These are phyloP conservation scores for Phytophthora ramorum DNA, from an alignment of 352 stramenopile genomes.

Conservation along the genomic window DNA sequence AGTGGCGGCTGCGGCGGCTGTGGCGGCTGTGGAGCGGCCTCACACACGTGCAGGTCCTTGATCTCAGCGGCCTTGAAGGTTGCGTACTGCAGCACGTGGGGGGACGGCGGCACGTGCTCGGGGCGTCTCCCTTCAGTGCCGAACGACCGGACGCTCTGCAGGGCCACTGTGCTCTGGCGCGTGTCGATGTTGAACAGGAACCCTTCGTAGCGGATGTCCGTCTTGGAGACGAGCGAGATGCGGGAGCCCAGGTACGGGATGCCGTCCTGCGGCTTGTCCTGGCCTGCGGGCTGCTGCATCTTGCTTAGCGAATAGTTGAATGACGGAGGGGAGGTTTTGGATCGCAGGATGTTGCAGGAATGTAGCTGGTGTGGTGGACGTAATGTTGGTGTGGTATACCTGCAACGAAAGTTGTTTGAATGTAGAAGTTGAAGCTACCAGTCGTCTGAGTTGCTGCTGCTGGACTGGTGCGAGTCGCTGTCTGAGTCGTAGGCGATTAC, in stretches of 20 bases:
- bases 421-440: conserved; percentile 26
- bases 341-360: conserved; percentile 2
- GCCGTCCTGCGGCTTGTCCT: conserved; percentile 45
- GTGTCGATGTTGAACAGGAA: conserved; percentile 91
- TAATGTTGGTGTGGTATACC: not conserved
- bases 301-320: not conserved
- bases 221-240: conserved; percentile 89
- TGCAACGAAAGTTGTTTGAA: not conserved
- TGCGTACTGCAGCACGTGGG: conserved; percentile 78
- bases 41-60: conserved; percentile 87
- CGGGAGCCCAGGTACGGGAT: conserved; percentile 87
- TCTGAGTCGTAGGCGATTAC: conserved; percentile 74
- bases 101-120: conserved; percentile 79
- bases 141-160: conserved; percentile 85
- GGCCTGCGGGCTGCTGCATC: conserved; percentile 41
- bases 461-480: conserved; percentile 35
- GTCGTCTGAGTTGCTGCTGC: conserved; percentile 12
- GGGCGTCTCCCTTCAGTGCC: conserved; percentile 80
- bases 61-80: conserved; percentile 88
- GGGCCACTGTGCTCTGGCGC: conserved; percentile 79
- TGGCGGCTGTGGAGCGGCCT: conserved; percentile 44
- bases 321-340: not conserved
- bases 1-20: conserved; percentile 12
- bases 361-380: not conserved
- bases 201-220: conserved; percentile 88